Evolutionary conservation across 257 asterid genomes (phyloP).

Genomic region (Ilex asprella): DNA sequence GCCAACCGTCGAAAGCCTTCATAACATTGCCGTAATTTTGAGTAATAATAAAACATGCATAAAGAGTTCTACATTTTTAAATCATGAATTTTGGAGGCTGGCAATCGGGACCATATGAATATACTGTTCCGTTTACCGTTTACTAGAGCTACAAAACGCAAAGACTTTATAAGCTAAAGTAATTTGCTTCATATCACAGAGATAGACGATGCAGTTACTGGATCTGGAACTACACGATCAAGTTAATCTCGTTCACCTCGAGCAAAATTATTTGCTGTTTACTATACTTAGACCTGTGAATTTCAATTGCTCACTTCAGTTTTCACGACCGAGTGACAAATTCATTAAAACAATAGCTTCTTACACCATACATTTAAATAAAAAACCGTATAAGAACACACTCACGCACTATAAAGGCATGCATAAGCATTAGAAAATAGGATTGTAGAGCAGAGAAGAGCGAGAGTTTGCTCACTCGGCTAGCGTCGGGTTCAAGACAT

Average conservation of each 20-base stretch:
- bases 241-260: background rate
- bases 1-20: too few relatives aligned
- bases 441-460: background rate
- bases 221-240: background rate
- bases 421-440: background rate
- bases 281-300: background rate
- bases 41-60: too few relatives aligned
- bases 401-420: background rate
- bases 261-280: background rate
- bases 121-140: too few relatives aligned
- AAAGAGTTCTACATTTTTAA: too few relatives aligned
- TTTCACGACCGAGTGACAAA: background rate
- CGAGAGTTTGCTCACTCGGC: conserved; percentile 11
- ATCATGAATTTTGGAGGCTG: too few relatives aligned
- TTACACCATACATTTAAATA: too few relatives aligned
- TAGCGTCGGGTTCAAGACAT: conserved; percentile 91
- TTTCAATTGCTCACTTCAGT: background rate
- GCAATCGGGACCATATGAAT: too few relatives aligned
- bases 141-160: too few relatives aligned
- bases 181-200: too few relatives aligned
- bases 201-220: background rate
- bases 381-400: too few relatives aligned
- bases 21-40: too few relatives aligned
- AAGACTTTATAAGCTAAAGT: too few relatives aligned
- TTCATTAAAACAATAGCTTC: background rate